Evolutionary conservation across 495 filamentous ascomycete species (phyloP), one percentile per base, ranked within the genome.

Genomic region (Tuber aestivum): DNA sequence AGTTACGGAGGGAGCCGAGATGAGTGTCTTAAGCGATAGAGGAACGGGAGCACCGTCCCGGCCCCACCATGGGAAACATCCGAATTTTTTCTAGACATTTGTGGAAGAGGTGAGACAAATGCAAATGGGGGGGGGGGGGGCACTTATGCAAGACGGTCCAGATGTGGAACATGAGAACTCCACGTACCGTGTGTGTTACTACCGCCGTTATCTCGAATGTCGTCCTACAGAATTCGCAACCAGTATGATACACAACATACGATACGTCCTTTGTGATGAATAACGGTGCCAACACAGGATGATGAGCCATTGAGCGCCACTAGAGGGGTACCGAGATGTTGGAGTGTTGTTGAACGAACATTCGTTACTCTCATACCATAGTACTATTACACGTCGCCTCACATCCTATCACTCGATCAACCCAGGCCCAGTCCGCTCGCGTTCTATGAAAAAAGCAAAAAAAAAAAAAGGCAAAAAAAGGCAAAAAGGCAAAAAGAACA

Each of bases 371-470:
- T 40, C 7, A 2, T 61, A 61, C 27, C n/a, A 65, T 35, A 20
- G 56, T 35, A 35, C 56, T 16, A 35, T 65, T 35, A 65, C 56
- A 65, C 27, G 27, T 35, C 14, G 14, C 56, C 41, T 76, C 75
- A 76, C 76, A 61, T 12, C 69, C 41, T 70, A 44, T 77, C 75
- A 77, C 75, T 77, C 75, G 75, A 20, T 44, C 45, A 7, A 23
- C 0, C 40, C 12, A 18, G 12, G 37, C 41, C 41, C 16, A 35
- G 10, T 32, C 14, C 56, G 16, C 12, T 18, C 2, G 9, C n/a
- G 10, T 32, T 20, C 41, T 68, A 18, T 48, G 21, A 45, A 75
- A 56, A 70, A 76, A 41, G 70, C 14, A 44, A 44, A 44, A 45
- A 45, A 20, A 20, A 45, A 20, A 20, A 45, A 20, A 42, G 41